Base-by-base conservation (phyloP, 805 yeast genomes). In the Ogataea sp. region DNA sequence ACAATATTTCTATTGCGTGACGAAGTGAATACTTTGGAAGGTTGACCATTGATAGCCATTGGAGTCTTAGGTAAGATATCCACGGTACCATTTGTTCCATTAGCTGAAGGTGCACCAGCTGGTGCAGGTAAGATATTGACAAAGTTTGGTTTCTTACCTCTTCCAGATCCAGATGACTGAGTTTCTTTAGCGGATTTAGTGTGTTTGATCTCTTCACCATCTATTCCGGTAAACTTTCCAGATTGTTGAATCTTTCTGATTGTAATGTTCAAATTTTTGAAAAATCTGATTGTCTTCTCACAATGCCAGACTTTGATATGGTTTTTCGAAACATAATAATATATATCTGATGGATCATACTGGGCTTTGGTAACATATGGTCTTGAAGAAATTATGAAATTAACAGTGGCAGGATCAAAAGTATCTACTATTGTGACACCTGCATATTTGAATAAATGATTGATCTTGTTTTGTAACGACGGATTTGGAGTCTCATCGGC, bases 221-320 rank as follows among this genome's bases (percentile, higher is more conserved):
- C 23, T 17, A 20, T 3, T 3, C 29, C 37, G 18, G 15, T 17
- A 18, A 48, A 54, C 36, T 41, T 47, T 21, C 44, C 50, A 6
- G 55, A 50, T 39, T 58, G 62, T 42, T 53, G 56, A 20, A 56
- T 55, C 47, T 56, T 62, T 40, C 67, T 47, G 52, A 67, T 50
- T 36, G 64, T 39, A 54, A 68, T 38, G 67, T 75, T 61, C 45
- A 75, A 58, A 46, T 71, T 68, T 47, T 71, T 72, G 51, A 75
- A 67, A 43, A 75, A 75, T 33, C 80, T 55, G 45, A 71, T 70
- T 18, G 74, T 77, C 54, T 75, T 75, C 43, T 73, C 78, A 46
- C 65, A 72, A 52, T 71, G 75, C 81, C 81, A 75, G 18, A 74
- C 80, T 49, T 75, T 75, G 41, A 73, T 72, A 43, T 70, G 67